A percentile compares a stretch with the other conserved stretches of the same genome.
Conservation (phyloP, 1,284 basidiomycete genomes). For the Pisolithus thermaeus region DNA sequence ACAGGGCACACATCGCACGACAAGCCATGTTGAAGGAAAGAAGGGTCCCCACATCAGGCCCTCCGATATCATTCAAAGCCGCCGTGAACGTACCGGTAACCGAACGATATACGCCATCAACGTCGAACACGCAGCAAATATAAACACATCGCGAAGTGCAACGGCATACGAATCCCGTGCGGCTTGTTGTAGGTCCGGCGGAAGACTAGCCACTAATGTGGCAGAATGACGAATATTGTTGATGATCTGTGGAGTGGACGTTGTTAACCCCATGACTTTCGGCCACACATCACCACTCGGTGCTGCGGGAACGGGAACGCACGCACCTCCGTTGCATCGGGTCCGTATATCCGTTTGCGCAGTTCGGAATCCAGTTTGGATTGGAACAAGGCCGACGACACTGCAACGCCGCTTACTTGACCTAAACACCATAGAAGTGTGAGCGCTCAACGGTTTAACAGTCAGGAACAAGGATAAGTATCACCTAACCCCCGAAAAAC, state of each 20-base stretch:
- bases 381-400: conserved; percentile 80
- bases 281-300: not conserved
- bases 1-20: too few species aligned
- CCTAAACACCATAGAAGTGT: conserved; percentile 35
- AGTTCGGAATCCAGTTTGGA: conserved; percentile 59
- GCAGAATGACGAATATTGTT: conserved; percentile 65
- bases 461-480: not conserved
- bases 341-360: conserved; percentile 53
- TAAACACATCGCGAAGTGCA: conserved; percentile 67
- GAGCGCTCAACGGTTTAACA: not conserved
- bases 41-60: not conserved
- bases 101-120: conserved; percentile 61
- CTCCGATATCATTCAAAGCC: not conserved
- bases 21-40: too few species aligned
- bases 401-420: conserved; percentile 79
- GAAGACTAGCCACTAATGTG: conserved; percentile 53
- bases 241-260: conserved; percentile 47
- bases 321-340: conserved; percentile 54
- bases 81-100: conserved; percentile 48
- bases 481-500: conserved; percentile 70
- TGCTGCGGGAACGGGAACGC: not conserved
- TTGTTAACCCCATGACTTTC: not conserved
- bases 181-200: conserved; percentile 52
- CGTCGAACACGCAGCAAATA: conserved; percentile 61
- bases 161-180: conserved; percentile 69